Base-by-base conservation (phyloP, 306 rosid species). In the Inga leiocalycina region DNA sequence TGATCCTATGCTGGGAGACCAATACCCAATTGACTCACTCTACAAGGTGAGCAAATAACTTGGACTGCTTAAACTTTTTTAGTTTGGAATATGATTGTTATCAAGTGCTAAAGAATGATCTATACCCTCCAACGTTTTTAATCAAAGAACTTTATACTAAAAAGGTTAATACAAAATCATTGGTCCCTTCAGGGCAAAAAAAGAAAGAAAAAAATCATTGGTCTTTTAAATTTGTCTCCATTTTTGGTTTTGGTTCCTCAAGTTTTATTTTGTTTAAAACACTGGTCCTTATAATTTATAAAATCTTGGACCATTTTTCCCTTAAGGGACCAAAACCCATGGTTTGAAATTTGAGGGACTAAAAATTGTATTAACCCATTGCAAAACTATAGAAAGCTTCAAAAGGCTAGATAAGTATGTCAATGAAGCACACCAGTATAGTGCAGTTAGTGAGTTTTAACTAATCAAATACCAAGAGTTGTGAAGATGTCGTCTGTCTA, bases 1-100 rank as follows among this genome's bases (percentile, higher is more conserved):
- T 61, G 95, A 91, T 78, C 83, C 89, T 34, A 81, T 87, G 77
- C 92, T 69, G 9, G 74, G 49, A 19, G 74, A 69, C 14, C 8
- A 69, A 4, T 69, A 41, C 32, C 7, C 74, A 11, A 71, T 88
- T 41, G 95, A 91, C 44, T 87, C 91, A 17, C 88, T 91, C 45
- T 77, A 71, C 83, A 89, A 91, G 95, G 95, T 89, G 64, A 90
- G 78, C 30, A 8, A 41, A 51, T 51, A 32, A 11, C 19, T 51
- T 51, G 37, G 49, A 17, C 32, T 34, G 5, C 48, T 30, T 30
- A 14, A 48, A 74, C 10, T 16, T 52, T 74, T 24, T 5, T 15
- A 15, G 15, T 7, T 74, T 30, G 46, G 14, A 67, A 35, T 8
- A 35, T 39, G 37, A 2, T 11, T 20, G 5, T 41, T 67, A 2